A percentile compares a stretch with the other conserved stretches of the same genome.
Conservation (phyloP, 148 eudicot genomes). For the Silene uniflora region DNA sequence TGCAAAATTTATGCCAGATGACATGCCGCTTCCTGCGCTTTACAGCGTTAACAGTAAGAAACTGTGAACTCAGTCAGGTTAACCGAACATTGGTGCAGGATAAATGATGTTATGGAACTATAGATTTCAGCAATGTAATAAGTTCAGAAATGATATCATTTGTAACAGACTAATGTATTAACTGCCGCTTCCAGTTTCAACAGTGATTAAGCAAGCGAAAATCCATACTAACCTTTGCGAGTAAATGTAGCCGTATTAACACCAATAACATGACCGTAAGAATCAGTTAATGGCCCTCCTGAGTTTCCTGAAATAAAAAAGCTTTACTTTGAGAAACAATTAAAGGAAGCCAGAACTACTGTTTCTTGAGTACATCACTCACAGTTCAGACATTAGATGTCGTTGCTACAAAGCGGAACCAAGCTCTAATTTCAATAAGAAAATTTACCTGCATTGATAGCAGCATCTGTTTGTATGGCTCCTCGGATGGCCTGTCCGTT, state of each 20-base stretch:
- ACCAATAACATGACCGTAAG: slow-evolving; percentile 88
- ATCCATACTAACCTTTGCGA: slow-evolving; percentile 55
- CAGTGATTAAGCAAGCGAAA: not conserved
- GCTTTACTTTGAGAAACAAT: not conserved
- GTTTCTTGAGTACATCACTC: not conserved
- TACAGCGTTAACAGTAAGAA: not conserved
- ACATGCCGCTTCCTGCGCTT: slow-evolving; percentile 79
- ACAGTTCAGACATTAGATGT: no score
- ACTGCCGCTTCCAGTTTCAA: not conserved
- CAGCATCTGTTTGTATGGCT: slow-evolving; percentile 98
- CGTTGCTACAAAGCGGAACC: no score
- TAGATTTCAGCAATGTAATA: no score
- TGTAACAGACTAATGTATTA: not conserved
- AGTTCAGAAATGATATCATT: no score
- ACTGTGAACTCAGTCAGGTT: not conserved
- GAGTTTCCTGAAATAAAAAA: slow-evolving; percentile 65
- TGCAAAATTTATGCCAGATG: slow-evolving; percentile 93
- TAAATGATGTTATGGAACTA: not conserved
- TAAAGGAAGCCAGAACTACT: not conserved
- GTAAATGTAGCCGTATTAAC: slow-evolving; percentile 95
- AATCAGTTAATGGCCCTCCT: slow-evolving; percentile 88
- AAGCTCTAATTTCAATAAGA: not conserved
- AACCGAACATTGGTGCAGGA: not conserved
- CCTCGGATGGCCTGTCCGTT: slow-evolving; percentile 92
- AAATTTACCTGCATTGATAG: slow-evolving; percentile 77